A percentile compares a stretch with the other conserved stretches of the same genome.
These are phyloP conservation scores for Pyricularia sp. DNA, from an alignment of 2,329 filamentous ascomycete species.

Conservation along the genomic window DNA sequence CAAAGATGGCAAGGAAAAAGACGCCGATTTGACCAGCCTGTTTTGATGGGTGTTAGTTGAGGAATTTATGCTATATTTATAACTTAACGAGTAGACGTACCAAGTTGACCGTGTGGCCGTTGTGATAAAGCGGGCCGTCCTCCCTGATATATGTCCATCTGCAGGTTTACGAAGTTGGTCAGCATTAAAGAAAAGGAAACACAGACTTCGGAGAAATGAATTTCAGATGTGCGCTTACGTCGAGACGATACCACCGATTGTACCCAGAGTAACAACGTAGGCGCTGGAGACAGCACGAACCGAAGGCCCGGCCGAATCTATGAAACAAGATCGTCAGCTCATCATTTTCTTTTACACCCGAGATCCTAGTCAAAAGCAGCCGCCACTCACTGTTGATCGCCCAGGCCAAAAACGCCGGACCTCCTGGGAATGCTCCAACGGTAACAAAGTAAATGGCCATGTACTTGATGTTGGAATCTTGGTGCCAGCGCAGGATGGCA, in stretches of 20 bases:
- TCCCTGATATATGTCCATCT: constrained; percentile 42
- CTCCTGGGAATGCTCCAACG: constrained; percentile 46
- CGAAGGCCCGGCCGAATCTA: constrained; percentile 43
- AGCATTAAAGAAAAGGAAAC: background rate
- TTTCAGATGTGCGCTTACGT: constrained; percentile 27
- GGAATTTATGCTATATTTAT: background rate
- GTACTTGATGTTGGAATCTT: constrained; percentile 32
- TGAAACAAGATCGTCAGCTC: background rate
- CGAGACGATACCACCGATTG: constrained; percentile 46
- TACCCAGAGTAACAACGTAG: constrained; percentile 46
- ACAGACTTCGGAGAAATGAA: background rate
- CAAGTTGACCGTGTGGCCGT: constrained; percentile 48
- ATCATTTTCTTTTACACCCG: background rate
- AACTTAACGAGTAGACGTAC: constrained; percentile 4
- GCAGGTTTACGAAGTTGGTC: background rate
- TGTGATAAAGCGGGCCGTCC: constrained; percentile 36
- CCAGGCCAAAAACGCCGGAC: constrained; percentile 49
- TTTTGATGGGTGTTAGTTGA: background rate
- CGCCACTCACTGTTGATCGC: constrained; percentile 39
- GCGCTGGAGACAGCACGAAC: constrained; percentile 45
- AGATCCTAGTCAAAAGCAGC: too few relatives aligned
- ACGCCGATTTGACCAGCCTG: constrained; percentile 31
- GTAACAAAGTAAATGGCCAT: constrained; percentile 46
- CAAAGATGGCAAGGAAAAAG: constrained; percentile 32
- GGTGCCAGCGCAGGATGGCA: constrained; percentile 37